Evolutionary conservation across 768 basidiomycete genomes (phyloP).

Genomic region (Phylloporus arenicola): DNA sequence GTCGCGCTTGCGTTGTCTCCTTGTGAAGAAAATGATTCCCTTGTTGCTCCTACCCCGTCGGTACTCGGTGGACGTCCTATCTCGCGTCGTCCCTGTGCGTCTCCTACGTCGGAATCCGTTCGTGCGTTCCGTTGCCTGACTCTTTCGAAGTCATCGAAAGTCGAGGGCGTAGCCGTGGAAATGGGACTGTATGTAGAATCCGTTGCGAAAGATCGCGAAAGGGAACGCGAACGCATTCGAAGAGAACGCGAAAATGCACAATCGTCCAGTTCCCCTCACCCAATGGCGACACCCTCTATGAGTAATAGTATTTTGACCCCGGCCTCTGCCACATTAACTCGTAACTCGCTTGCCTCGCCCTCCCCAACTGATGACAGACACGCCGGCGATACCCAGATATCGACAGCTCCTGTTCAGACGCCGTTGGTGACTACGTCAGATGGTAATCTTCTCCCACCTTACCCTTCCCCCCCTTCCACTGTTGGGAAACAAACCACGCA

Average conservation of each 20-base stretch:
- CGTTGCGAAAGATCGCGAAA: constrained; percentile 70
- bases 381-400: constrained; percentile 18
- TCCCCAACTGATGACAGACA: constrained; percentile 11
- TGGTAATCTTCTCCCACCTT: constrained; percentile 30
- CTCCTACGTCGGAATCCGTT: constrained; percentile 35
- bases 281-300: constrained; percentile 20
- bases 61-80: constrained; percentile 23
- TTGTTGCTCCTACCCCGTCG: constrained; percentile 3
- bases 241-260: constrained; percentile 53
- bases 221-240: constrained; percentile 68
- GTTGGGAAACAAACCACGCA: constrained; percentile 20
- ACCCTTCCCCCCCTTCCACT: constrained; percentile 60
- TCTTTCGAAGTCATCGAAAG: constrained; percentile 44
- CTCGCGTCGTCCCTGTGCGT: constrained; percentile 30
- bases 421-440: constrained; percentile 11
- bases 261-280: constrained; percentile 25
- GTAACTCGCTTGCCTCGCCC: constrained; percentile 12
- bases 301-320: constrained; percentile 8
- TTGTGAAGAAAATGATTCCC: constrained; percentile 3
- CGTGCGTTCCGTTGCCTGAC: constrained; percentile 49
- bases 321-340: constrained; percentile 5
- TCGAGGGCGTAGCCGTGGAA: constrained; percentile 52
- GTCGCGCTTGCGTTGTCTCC: constrained; percentile 18
- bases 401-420: constrained; percentile 10
- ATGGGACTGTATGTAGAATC: constrained; percentile 70